Conservation (phyloP, 257 asterid species). For the Jacaranda copaia region DNA sequence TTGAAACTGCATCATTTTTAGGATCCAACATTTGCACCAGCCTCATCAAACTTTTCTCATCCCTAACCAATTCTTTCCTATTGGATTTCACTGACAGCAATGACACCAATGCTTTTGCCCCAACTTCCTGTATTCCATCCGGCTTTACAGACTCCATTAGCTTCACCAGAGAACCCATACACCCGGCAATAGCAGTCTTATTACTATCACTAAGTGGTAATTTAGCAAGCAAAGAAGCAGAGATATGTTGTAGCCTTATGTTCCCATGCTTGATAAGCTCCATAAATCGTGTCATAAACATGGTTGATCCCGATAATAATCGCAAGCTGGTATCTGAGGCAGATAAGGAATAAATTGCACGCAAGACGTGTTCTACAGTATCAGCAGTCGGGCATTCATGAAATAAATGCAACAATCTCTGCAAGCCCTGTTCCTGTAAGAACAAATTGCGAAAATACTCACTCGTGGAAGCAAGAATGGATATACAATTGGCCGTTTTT, state of each 20-base stretch:
- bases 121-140: constrained; percentile 86
- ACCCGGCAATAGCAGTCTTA: constrained; percentile 68
- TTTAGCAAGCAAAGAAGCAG: constrained; percentile 80
- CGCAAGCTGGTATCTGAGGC: constrained; percentile 55
- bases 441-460: constrained; percentile 61
- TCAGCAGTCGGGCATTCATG: constrained; percentile 70
- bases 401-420: constrained; percentile 64
- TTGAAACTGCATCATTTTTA: constrained; percentile 57
- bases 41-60: constrained; percentile 83
- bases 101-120: constrained; percentile 72
- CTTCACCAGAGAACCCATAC: constrained; percentile 85
- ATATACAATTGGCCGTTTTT: constrained; percentile 79
- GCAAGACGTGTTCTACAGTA: constrained; percentile 73
- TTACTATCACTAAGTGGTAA: constrained; percentile 66
- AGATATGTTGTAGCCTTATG: constrained; percentile 70
- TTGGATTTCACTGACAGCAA: constrained; percentile 71
- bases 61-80: constrained; percentile 82
- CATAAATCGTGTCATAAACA: constrained; percentile 63
- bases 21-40: constrained; percentile 86
- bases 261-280: constrained; percentile 80
- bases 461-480: constrained; percentile 79
- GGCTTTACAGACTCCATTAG: constrained; percentile 93
- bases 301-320: constrained; percentile 63
- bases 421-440: constrained; percentile 72
- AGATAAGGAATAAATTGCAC: constrained; percentile 78